phyloP scores from a whole-genome alignment of 179 eudicot genomes.

The Beta macrorhiza region DNA sequence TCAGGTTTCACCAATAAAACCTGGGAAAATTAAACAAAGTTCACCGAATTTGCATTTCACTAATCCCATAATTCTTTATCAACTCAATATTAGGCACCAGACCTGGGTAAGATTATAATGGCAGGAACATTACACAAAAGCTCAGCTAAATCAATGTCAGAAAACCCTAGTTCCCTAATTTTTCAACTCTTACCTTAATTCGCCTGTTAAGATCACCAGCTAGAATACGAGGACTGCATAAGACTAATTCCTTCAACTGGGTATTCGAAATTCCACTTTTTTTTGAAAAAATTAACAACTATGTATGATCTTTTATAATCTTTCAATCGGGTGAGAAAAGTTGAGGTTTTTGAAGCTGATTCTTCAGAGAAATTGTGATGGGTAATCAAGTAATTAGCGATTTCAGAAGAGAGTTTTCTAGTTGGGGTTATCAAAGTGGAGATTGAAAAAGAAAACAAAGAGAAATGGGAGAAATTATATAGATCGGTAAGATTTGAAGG shows the following conservation, averaged over 20 bases:
- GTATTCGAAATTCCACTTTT: constrained; percentile 12
- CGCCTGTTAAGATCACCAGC: constrained; percentile 23
- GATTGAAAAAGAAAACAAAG: neutral
- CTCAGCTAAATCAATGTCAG: constrained; percentile 23
- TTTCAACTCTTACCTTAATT: constrained; percentile 33
- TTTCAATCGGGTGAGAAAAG: neutral
- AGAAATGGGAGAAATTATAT: neutral
- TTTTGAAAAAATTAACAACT: constrained; percentile 14
- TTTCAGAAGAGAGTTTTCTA: neutral
- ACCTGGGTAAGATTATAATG: constrained; percentile 18
- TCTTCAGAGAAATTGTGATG: constrained; percentile 35
- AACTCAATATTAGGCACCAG: constrained; percentile 37
- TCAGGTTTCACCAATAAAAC: constrained; percentile 27
- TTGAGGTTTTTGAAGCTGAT: constrained; percentile 27
- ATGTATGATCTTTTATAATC: neutral
- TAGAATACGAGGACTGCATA: constrained; percentile 28
- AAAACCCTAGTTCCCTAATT: constrained; percentile 37
- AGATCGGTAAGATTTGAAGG: neutral
- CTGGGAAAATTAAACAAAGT: constrained; percentile 29
- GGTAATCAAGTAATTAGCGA: constrained; percentile 20
- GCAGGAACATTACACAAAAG: constrained; percentile 27
- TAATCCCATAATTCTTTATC: constrained; percentile 35
- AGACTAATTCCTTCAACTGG: constrained; percentile 22
- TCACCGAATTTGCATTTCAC: constrained; percentile 17
- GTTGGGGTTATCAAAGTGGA: neutral